Conservation (phyloP, 257 asterid genomes). For the Parsonsia alboflavescens region DNA sequence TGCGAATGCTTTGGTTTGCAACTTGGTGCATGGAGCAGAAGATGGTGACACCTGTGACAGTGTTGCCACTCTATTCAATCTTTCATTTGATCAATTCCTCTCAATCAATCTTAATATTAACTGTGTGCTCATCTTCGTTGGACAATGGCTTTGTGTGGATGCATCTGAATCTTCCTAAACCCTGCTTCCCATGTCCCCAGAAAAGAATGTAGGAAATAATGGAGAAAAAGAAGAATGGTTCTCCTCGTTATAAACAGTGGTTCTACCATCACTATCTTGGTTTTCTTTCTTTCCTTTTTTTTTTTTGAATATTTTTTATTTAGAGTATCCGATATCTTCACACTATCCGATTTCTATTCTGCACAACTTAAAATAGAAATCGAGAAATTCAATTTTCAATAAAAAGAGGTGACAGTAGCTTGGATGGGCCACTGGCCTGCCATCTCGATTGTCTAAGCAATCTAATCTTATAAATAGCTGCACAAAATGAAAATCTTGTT, state of each 20-base stretch:
- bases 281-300: too few species aligned
- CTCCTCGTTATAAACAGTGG: background rate
- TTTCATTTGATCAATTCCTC: slow-evolving; percentile 6
- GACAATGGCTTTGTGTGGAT: slow-evolving; percentile 25
- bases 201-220: background rate
- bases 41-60: slow-evolving; percentile 17
- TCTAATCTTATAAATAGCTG: too few species aligned
- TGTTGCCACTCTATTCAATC: slow-evolving; percentile 7
- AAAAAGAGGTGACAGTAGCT: too few species aligned
- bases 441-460: too few species aligned
- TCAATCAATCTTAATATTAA: slow-evolving; percentile 26
- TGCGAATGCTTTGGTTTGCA: background rate
- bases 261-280: background rate
- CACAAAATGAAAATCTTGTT: too few species aligned
- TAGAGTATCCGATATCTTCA: too few species aligned
- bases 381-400: too few species aligned
- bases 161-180: background rate
- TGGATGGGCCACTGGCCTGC: too few species aligned
- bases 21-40: slow-evolving; percentile 13
- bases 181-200: background rate
- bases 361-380: too few species aligned
- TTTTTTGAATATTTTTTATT: too few species aligned
- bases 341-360: too few species aligned
- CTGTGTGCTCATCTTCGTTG: slow-evolving; percentile 22
- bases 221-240: background rate